These are phyloP conservation scores for Trametes meyenii DNA, from an alignment of 768 basidiomycete genomes.

Conservation along the genomic window DNA sequence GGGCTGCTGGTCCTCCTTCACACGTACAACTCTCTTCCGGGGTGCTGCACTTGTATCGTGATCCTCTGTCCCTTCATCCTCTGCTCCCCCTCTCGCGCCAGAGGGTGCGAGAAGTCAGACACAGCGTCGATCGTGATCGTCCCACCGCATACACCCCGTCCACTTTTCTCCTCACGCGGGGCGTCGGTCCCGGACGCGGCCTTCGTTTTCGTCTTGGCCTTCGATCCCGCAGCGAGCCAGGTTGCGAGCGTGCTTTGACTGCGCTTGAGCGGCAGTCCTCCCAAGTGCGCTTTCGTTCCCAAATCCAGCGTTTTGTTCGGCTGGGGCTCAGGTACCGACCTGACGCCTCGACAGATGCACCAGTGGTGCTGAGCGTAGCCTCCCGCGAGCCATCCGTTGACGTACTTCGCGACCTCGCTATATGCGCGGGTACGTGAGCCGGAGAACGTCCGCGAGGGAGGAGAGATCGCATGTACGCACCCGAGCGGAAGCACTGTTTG, in stretches of 20 bases:
- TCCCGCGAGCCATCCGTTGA: neutral
- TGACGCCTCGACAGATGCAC: conserved; percentile 4
- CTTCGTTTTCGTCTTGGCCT: neutral
- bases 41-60: conserved; percentile 22
- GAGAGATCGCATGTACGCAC: neutral
- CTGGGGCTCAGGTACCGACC: neutral
- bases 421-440: neutral
- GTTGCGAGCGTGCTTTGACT: conserved; percentile 16
- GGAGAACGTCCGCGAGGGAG: neutral
- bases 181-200: too few species aligned
- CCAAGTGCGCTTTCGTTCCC: neutral
- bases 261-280: conserved; percentile 14
- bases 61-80: conserved; percentile 25
- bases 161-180: neutral
- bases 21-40: neutral
- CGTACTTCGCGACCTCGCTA: neutral
- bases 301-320: neutral
- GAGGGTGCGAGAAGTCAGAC: conserved; percentile 24
- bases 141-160: conserved; percentile 20
- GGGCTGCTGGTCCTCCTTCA: too few species aligned
- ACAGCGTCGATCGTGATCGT: conserved; percentile 16
- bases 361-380: neutral
- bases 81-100: neutral
- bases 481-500: neutral
- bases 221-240: conserved; percentile 14